Evolutionary conservation across 768 basidiomycete species (phyloP).

Genomic region (Termitomyces sp.): DNA sequence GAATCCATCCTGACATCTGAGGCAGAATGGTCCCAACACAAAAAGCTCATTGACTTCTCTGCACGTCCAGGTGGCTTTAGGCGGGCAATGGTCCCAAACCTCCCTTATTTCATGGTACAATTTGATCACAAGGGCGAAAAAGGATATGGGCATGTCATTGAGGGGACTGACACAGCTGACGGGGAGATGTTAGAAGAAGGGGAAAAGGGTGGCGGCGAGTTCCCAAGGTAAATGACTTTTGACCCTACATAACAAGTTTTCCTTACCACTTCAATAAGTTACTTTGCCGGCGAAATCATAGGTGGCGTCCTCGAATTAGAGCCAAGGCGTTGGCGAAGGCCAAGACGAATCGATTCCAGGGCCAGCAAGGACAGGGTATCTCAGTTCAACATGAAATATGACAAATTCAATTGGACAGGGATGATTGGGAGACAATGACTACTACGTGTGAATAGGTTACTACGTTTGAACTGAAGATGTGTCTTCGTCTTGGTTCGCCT

Average conservation of each 20-base stretch:
- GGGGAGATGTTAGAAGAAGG: constrained; percentile 62
- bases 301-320: constrained; percentile 89
- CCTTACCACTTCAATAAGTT: constrained; percentile 40
- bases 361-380: constrained; percentile 68
- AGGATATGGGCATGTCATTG: constrained; percentile 97
- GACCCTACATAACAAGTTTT: neutral
- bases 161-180: constrained; percentile 62
- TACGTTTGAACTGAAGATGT: neutral
- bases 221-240: constrained; percentile 60
- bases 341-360: constrained; percentile 66
- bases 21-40: constrained; percentile 97
- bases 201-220: constrained; percentile 88
- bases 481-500: neutral
- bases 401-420: constrained; percentile 77
- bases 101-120: constrained; percentile 99
- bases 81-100: constrained; percentile 90
- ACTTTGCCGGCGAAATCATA: constrained; percentile 93
- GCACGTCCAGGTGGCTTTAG: constrained; percentile 89
- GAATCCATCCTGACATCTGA: constrained; percentile 94
- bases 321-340: constrained; percentile 80
- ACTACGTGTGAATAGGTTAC: too few species aligned
- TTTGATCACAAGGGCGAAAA: constrained; percentile 98
- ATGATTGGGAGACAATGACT: constrained; percentile 47
- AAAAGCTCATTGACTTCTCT: constrained; percentile 94
- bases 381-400: constrained; percentile 72